Base-by-base conservation (phyloP, 2,329 filamentous ascomycete genomes). In the Penicillium hordei region DNA sequence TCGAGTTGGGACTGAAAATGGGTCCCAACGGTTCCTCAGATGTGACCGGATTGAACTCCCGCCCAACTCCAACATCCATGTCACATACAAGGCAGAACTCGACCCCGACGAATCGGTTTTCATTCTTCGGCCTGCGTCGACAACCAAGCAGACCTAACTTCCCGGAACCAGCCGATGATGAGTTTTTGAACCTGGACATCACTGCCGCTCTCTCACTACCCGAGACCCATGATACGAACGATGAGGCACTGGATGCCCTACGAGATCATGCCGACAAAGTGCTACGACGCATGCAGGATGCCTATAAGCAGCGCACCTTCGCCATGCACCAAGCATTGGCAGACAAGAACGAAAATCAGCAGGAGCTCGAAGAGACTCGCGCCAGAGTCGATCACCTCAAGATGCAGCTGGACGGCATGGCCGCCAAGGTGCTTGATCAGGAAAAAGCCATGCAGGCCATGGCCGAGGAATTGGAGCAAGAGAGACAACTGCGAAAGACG, bases 391-490 rank as follows among this genome's bases (percentile, higher is more conserved):
- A 79, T 38, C 81, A 86, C 63, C 72, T 87, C 52, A 86, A 86
- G 71, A 76, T 81, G 61, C 85, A 87, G 69, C 75, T 88, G 21
- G 82, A 86, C 67, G 82, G 82, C 38, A 83, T 87, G 78, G 82
- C 83, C 5, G 78, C 78, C 34, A 79, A 80, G 59, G 80, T 82
- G 2, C 71, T 77, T 17, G 81, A 85, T 64, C 83, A 86, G 66
- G 82, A 85, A 58, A 78, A 78, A 63, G 79, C 81, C 49, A 85
- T 86, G 74, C 76, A 78, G 59, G 78, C 79, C 36, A 72, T 85
- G 64, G 76, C 77, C 1, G 73, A 78, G 33, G 77, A 83, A 58
- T 64, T 84, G 7, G 76, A 79, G 36, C 67, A 74, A 44, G 80
- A 82, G 60, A 75, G 75, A 55, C 67, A 72, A 36, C 54, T 70